These are phyloP conservation scores for Fragaria iinumae DNA, from an alignment of 306 rosid genomes.

Conservation along the genomic window DNA sequence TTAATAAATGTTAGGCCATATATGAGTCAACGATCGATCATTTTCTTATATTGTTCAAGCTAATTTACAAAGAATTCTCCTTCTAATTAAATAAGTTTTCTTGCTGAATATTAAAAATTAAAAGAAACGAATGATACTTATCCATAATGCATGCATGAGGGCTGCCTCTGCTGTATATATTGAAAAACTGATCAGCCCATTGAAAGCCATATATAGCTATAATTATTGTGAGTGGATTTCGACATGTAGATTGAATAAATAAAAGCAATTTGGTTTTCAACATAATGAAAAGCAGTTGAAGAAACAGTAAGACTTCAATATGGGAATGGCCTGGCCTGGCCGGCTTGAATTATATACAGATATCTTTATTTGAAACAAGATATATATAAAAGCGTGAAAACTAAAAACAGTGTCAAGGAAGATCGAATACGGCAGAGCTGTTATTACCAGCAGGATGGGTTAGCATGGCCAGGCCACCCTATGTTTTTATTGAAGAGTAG, in stretches of 20 bases:
- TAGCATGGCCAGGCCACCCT: neutral
- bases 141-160: neutral
- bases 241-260: neutral
- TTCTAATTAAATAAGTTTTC: too few relatives aligned
- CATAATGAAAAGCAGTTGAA: neutral
- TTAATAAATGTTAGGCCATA: too few relatives aligned
- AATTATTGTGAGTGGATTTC: neutral
- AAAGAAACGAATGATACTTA: neutral
- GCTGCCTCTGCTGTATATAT: neutral
- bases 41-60: too few relatives aligned
- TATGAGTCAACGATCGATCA: too few relatives aligned
- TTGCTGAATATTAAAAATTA: neutral
- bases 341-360: neutral
- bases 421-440: neutral
- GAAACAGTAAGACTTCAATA: neutral
- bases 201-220: neutral
- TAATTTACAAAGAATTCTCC: too few relatives aligned
- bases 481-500: neutral
- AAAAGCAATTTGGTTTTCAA: neutral
- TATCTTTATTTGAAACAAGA: neutral
- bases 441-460: neutral
- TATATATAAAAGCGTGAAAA: too few relatives aligned
- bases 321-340: neutral
- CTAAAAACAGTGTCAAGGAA: neutral
- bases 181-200: neutral